Conservation (phyloP, 495 filamentous ascomycete species). For the Neurospora discreta region DNA sequence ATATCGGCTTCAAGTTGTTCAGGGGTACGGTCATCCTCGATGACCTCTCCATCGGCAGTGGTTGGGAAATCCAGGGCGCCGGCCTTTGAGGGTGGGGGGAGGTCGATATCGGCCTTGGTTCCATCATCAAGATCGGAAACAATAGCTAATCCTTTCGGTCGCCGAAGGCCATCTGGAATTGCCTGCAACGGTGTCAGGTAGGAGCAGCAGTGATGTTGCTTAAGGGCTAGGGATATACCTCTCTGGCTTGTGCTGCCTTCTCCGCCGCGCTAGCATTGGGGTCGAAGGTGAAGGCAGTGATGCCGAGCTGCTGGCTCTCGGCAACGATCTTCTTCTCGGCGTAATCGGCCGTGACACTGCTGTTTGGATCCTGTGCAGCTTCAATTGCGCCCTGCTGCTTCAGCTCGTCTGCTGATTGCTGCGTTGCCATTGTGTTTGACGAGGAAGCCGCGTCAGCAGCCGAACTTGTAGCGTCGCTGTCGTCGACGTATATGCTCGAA, state of each 20-base stretch:
- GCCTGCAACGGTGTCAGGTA: constrained; percentile 22
- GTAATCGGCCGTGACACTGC: constrained; percentile 53
- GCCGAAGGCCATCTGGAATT: constrained; percentile 47
- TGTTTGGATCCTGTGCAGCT: constrained; percentile 56
- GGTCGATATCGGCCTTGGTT: constrained; percentile 59
- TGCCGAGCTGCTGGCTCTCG: constrained; percentile 65
- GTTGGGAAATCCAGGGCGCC: constrained; percentile 41
- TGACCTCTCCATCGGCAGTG: constrained; percentile 33
- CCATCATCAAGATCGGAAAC: constrained; percentile 66
- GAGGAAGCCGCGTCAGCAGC: constrained; percentile 9
- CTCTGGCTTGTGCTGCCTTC: constrained; percentile 67
- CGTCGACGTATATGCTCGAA: background rate
- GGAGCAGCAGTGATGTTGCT: background rate
- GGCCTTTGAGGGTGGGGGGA: constrained; percentile 62
- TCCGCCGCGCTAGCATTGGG: constrained; percentile 74
- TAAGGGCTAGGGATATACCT: constrained; percentile 48
- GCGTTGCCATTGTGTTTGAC: constrained; percentile 28
- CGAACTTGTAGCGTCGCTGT: background rate
- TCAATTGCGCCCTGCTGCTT: constrained; percentile 71
- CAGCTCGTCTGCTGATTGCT: constrained; percentile 43
- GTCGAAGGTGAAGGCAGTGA: constrained; percentile 73
- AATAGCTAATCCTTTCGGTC: constrained; percentile 56
- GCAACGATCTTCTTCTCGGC: constrained; percentile 60
- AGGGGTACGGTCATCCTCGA: constrained; percentile 31
- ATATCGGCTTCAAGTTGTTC: constrained; percentile 51